Percentiles rank a stretch among this genome's conserved stretches.
Conservation (phyloP, 139 green algal species). For the Astrephomene gubernaculifera region DNA sequence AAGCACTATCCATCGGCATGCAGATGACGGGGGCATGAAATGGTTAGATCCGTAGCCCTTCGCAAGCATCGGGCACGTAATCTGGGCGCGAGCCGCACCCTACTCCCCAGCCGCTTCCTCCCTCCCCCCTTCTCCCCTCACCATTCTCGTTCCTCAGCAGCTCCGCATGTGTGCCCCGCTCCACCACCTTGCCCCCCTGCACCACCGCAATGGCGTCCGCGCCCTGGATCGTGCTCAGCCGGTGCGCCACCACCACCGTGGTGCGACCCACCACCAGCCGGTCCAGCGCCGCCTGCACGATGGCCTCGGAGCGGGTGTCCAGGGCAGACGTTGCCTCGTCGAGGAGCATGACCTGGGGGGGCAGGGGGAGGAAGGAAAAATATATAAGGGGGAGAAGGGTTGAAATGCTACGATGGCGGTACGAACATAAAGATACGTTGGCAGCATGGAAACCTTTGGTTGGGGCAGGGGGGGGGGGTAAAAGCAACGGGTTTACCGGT, state of each 20-base stretch:
- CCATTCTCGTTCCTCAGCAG: constrained; percentile 47
- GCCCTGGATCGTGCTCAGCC: constrained; percentile 84
- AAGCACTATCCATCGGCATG: too few relatives aligned
- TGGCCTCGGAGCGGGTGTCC: constrained; percentile 80
- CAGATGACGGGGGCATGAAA: too few relatives aligned
- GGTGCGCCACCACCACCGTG: constrained; percentile 94
- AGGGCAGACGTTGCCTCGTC: constrained; percentile 90
- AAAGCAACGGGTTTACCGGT: too few relatives aligned
- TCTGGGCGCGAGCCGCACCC: too few relatives aligned
- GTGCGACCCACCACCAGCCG: constrained; percentile 64
- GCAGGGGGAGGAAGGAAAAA: neutral
- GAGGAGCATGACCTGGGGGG: constrained; percentile 54
- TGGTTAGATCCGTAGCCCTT: too few relatives aligned
- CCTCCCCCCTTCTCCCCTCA: neutral
- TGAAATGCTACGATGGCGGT: too few relatives aligned
- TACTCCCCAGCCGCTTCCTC: neutral
- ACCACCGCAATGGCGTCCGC: constrained; percentile 90
- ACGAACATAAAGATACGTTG: too few relatives aligned
- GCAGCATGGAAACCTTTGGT: too few relatives aligned
- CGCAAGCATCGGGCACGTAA: too few relatives aligned
- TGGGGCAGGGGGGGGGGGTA: too few relatives aligned
- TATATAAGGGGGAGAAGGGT: too few relatives aligned
- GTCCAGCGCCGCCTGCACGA: constrained; percentile 70
- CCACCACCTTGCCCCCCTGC: constrained; percentile 58
- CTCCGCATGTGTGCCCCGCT: constrained; percentile 74